Conservation (phyloP, 139 green algal species). For the Raphidocelis subcapitata region DNA sequence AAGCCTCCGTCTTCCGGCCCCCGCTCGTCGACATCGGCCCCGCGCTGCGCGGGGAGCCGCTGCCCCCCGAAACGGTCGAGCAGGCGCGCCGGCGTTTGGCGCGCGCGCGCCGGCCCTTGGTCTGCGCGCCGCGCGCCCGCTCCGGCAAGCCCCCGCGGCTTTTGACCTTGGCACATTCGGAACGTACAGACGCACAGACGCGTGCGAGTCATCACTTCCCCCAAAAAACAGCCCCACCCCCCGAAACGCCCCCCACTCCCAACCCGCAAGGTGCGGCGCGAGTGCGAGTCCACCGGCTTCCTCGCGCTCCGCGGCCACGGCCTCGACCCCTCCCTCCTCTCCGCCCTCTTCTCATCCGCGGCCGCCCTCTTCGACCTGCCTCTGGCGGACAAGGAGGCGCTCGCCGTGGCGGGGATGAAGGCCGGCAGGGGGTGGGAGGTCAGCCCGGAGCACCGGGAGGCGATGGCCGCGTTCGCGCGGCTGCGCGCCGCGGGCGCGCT, state of each 20-base stretch:
- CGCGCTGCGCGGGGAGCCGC: not conserved
- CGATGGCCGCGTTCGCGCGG: not conserved
- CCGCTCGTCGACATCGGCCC: conserved; percentile 14
- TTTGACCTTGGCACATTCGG: no score
- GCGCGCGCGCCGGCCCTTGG: no score
- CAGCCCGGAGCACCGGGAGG: conserved; percentile 26
- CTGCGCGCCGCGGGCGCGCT: not conserved
- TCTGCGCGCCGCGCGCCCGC: no score
- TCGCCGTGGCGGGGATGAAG: conserved; percentile 22
- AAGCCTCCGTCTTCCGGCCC: conserved; percentile 1
- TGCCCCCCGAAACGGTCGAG: not conserved
- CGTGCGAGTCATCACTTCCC: no score
- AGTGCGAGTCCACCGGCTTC: conserved; percentile 33
- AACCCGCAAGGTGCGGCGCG: conserved; percentile 25
- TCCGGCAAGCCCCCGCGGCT: no score
- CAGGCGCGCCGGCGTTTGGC: not conserved
- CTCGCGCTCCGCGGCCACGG: conserved; percentile 22
- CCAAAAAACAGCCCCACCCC: no score
- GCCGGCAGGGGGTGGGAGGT: conserved; percentile 33
- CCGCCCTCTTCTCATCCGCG: conserved; percentile 15
- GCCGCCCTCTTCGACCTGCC: conserved; percentile 30
- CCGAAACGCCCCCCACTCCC: no score
- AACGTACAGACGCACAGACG: no score
- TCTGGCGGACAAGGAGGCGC: conserved; percentile 5
- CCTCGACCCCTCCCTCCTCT: conserved; percentile 4